phyloP scores from a whole-genome alignment of 495 filamentous ascomycete species.

The Glarea lozoyensis region DNA sequence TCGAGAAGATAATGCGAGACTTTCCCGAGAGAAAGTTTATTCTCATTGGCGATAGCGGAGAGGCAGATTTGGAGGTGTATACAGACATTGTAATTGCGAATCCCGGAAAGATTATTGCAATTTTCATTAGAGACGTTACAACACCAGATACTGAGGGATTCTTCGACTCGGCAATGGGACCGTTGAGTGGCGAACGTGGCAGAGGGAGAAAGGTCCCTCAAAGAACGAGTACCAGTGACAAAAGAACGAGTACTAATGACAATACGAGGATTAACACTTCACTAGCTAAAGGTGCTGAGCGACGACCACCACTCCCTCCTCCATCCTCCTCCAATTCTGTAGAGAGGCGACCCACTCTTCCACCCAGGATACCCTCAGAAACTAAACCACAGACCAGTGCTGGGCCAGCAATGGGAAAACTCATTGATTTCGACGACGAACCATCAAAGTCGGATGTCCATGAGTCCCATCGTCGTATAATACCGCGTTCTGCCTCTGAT shows the following conservation, averaged over 20 bases:
- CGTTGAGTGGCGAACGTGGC: conserved; percentile 22
- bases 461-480: conserved; percentile 29
- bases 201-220: conserved; percentile 1
- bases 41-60: conserved; percentile 88
- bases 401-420: conserved; percentile 19
- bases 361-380: conserved; percentile 15
- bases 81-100: conserved; percentile 81
- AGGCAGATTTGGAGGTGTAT: conserved; percentile 95
- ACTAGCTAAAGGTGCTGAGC: no score
- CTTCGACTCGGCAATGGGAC: conserved; percentile 61
- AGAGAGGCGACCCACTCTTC: conserved; percentile 18
- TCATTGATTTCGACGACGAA: conserved; percentile 24
- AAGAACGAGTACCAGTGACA: conserved; percentile 13
- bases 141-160: conserved; percentile 60
- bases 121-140: conserved; percentile 94
- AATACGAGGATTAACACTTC: no score
- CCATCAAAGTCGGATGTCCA: conserved; percentile 21
- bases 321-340: conserved; percentile 20
- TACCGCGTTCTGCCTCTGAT: conserved; percentile 25
- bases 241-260: no score
- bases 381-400: conserved; percentile 11
- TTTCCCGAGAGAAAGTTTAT: conserved; percentile 88
- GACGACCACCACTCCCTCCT: conserved; percentile 11
- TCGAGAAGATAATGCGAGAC: conserved; percentile 79
- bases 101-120: conserved; percentile 65